Percentiles rank a stretch among this genome's conserved stretches.
Conservation (phyloP, 257 asterid species). For the Fraxinus americana region DNA sequence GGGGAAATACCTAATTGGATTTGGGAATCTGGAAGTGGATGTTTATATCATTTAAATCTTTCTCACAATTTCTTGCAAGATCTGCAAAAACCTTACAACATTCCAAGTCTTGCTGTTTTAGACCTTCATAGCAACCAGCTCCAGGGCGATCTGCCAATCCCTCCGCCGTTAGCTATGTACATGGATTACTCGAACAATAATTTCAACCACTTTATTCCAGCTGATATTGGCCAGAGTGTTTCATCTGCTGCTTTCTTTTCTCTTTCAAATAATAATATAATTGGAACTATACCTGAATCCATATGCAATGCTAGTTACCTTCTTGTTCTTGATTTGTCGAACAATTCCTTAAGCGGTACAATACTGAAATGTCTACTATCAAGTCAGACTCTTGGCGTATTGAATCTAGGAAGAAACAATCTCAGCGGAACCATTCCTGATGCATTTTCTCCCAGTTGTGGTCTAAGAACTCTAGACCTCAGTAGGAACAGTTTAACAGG, state of each 20-base stretch:
- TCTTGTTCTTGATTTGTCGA: conserved; percentile 52
- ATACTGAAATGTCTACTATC: conserved; percentile 43
- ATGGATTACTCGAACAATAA: conserved; percentile 49
- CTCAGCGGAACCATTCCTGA: conserved; percentile 38
- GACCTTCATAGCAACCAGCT: not conserved
- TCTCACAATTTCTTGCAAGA: too few relatives aligned
- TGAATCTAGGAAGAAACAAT: conserved; percentile 42
- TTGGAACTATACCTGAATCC: conserved; percentile 42
- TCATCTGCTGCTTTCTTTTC: conserved; percentile 30
- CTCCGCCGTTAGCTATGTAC: conserved; percentile 30
- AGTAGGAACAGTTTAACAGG: conserved; percentile 44
- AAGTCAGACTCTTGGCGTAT: conserved; percentile 27
- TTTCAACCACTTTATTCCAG: conserved; percentile 36
- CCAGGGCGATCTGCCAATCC: conserved; percentile 37
- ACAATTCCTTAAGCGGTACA: conserved; percentile 36
- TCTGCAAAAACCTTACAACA: too few relatives aligned
- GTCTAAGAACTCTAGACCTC: conserved; percentile 44
- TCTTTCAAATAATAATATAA: conserved; percentile 37
- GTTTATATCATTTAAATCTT: too few relatives aligned
- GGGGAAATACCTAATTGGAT: too few relatives aligned
- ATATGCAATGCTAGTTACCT: conserved; percentile 38
- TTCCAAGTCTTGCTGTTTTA: conserved; percentile 3
- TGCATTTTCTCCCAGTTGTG: conserved; percentile 28
- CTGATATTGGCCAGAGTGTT: conserved; percentile 12
- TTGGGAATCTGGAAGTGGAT: too few relatives aligned